phyloP scores from a whole-genome alignment of 257 asterid species.

The Forsythia viridissima region DNA sequence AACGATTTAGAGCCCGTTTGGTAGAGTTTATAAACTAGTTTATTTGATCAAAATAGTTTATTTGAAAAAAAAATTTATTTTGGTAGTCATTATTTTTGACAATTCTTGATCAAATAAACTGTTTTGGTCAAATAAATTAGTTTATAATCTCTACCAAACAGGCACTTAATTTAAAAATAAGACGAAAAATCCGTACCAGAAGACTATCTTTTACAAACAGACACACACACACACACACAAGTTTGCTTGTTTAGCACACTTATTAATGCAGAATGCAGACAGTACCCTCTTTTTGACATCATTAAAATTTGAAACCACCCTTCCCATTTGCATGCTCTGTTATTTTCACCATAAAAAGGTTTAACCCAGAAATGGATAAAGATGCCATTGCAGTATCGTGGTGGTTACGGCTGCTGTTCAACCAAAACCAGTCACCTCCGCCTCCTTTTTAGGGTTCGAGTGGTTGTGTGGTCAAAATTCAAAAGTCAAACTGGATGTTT shows the following conservation, averaged over 20 bases:
- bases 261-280: constrained; percentile 1
- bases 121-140: too few species aligned
- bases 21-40: too few species aligned
- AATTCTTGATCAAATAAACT: too few species aligned
- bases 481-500: too few species aligned
- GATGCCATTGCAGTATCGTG: constrained; percentile 23
- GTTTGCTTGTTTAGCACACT: constrained; percentile 53
- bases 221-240: neutral
- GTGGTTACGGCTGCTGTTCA: neutral
- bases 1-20: too few species aligned
- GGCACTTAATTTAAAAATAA: neutral
- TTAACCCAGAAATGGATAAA: constrained; percentile 31
- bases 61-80: too few species aligned
- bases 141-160: too few species aligned
- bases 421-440: neutral
- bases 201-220: neutral
- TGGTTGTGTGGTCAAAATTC: neutral
- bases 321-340: constrained; percentile 37
- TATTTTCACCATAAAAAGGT: constrained; percentile 41
- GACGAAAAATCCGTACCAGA: neutral
- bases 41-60: too few species aligned
- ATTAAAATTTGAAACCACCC: constrained; percentile 14
- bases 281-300: neutral
- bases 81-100: too few species aligned
- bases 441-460: neutral